Evolutionary conservation across 768 basidiomycete genomes (phyloP).

Genomic region (Crepidotus variabilis): DNA sequence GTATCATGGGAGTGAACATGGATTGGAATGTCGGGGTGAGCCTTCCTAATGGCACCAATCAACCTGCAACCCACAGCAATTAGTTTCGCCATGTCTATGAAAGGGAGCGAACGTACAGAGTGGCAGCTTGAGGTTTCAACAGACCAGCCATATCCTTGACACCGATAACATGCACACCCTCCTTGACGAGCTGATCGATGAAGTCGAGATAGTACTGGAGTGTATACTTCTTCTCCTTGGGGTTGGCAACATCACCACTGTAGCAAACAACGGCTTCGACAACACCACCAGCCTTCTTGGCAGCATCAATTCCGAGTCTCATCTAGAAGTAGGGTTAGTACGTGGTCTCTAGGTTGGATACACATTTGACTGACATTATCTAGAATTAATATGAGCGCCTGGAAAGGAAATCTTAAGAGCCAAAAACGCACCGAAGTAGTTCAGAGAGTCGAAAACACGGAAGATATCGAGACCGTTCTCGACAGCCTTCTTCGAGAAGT

Average conservation of each 20-base stretch:
- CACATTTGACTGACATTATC: conserved; percentile 57
- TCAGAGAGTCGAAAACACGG: conserved; percentile 98
- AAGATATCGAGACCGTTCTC: conserved; percentile 99
- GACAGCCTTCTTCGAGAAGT: conserved; percentile 99
- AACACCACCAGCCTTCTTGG: conserved; percentile 99
- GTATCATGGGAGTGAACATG: conserved; percentile 99
- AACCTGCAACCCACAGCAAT: conserved; percentile 47
- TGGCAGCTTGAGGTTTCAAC: conserved; percentile 93
- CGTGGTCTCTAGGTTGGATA: not conserved
- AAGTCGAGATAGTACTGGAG: conserved; percentile 97
- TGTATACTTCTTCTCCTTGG: conserved; percentile 96
- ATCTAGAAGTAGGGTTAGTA: conserved; percentile 50
- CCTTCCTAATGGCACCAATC: conserved; percentile 91
- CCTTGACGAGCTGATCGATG: conserved; percentile 85
- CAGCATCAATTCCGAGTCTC: conserved; percentile 97
- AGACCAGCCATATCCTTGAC: conserved; percentile 99
- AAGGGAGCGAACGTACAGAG: conserved; percentile 49
- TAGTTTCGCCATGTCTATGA: not conserved
- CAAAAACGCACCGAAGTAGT: conserved; percentile 81
- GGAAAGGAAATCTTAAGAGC: not conserved
- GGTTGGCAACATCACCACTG: conserved; percentile 93
- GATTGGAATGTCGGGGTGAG: conserved; percentile 96
- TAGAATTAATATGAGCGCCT: conserved; percentile 21
- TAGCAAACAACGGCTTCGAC: conserved; percentile 98
- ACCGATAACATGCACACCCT: conserved; percentile 95